Evolutionary conservation across 2,329 filamentous ascomycete genomes (phyloP).

Genomic region (Cadophora sp.): DNA sequence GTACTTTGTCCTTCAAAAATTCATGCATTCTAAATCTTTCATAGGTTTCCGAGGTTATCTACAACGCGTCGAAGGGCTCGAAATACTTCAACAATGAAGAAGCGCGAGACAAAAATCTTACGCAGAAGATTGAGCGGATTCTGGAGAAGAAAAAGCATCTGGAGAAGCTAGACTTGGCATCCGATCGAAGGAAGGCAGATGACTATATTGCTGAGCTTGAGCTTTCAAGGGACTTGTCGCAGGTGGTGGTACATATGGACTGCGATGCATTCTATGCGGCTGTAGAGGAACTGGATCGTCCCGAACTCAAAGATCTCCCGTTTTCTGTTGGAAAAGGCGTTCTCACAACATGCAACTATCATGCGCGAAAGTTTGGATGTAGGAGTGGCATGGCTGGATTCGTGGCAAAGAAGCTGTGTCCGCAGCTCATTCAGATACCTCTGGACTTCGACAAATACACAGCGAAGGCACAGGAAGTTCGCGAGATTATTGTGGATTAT

Average conservation of each 20-base stretch:
- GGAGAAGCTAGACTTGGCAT: slow-evolving; percentile 75
- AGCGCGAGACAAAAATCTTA: slow-evolving; percentile 79
- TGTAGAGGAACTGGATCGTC: slow-evolving; percentile 84
- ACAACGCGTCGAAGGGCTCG: slow-evolving; percentile 93
- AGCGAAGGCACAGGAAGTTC: slow-evolving; percentile 87
- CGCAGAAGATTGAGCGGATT: slow-evolving; percentile 84
- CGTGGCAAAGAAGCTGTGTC: slow-evolving; percentile 93
- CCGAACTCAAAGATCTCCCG: slow-evolving; percentile 83
- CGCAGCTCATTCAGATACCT: slow-evolving; percentile 80
- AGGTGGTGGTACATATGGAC: slow-evolving; percentile 89
- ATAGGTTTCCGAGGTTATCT: slow-evolving; percentile 92
- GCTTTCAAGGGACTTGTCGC: slow-evolving; percentile 77
- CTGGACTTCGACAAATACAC: slow-evolving; percentile 91
- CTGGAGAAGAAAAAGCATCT: slow-evolving; percentile 76
- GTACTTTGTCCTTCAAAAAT: background rate
- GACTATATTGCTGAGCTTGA: slow-evolving; percentile 83
- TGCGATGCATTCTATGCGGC: slow-evolving; percentile 98
- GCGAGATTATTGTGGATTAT: slow-evolving; percentile 83
- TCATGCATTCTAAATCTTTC: slow-evolving; percentile 20
- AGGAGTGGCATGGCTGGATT: slow-evolving; percentile 96
- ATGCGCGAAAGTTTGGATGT: slow-evolving; percentile 87
- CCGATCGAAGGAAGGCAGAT: slow-evolving; percentile 78
- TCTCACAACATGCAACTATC: slow-evolving; percentile 79
- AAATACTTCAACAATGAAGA: slow-evolving; percentile 97
- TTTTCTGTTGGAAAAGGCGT: slow-evolving; percentile 85